Conservation (phyloP, 768 basidiomycete genomes). For the Lyophyllum shimeji region DNA sequence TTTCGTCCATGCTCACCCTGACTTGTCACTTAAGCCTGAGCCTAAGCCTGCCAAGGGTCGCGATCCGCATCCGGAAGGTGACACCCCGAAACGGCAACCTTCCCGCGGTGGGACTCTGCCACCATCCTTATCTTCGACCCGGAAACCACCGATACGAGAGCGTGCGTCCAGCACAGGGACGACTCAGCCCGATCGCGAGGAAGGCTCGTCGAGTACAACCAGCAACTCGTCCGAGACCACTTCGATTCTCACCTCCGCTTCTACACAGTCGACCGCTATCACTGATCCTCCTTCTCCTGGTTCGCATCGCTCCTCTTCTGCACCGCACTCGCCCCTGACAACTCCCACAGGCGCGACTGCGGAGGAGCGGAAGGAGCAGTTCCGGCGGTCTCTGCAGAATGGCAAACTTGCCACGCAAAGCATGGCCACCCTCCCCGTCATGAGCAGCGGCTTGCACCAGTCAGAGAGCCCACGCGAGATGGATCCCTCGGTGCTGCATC, state of each 20-base stretch:
- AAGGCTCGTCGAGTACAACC: conserved; percentile 34
- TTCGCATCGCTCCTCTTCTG: conserved; percentile 16
- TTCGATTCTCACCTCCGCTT: conserved; percentile 44
- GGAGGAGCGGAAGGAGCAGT: conserved; percentile 19
- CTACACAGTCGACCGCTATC: conserved; percentile 44
- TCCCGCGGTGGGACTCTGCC: conserved; percentile 40
- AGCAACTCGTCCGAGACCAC: conserved; percentile 43
- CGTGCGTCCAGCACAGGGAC: conserved; percentile 35
- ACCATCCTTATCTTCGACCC: conserved; percentile 21
- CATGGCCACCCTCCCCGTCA: conserved; percentile 36
- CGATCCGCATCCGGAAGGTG: conserved; percentile 7
- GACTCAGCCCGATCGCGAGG: conserved; percentile 24
- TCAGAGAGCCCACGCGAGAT: conserved; percentile 53
- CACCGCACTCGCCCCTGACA: conserved; percentile 16
- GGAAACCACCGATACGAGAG: conserved; percentile 26
- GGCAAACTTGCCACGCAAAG: conserved; percentile 26
- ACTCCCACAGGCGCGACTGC: conserved; percentile 25
- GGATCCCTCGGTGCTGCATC: conserved; percentile 73
- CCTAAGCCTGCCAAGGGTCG: conserved; percentile 29
- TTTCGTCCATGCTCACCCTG: conserved; percentile 92
- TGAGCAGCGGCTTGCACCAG: conserved; percentile 17
- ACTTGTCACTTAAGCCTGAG: conserved; percentile 58
- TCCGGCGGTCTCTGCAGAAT: conserved; percentile 18
- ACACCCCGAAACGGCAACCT: conserved; percentile 14
- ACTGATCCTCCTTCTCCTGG: conserved; percentile 50